Percentiles rank a stretch among this genome's conserved stretches.
These are phyloP conservation scores for Penicillium sp. DNA, from an alignment of 2,329 filamentous ascomycete species.

Conservation along the genomic window DNA sequence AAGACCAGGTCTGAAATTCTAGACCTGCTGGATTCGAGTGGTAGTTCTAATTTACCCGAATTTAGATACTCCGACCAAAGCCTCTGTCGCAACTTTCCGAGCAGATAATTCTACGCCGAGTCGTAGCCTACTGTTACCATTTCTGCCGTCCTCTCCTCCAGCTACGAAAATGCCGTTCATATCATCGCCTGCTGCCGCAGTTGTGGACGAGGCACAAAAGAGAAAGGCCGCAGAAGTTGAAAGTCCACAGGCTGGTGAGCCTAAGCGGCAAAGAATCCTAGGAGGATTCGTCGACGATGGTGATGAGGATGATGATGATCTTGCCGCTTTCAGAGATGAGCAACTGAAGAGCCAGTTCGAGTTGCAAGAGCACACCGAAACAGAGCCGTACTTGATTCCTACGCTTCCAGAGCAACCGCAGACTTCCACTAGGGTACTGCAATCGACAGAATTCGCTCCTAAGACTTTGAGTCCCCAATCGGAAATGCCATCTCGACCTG, in stretches of 20 bases:
- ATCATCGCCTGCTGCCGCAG: conserved; percentile 40
- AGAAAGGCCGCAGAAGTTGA: conserved; percentile 36
- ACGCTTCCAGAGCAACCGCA: conserved; percentile 10
- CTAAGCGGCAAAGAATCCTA: conserved; percentile 43
- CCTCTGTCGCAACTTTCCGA: conserved; percentile 13
- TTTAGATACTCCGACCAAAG: conserved; percentile 42
- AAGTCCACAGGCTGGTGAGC: conserved; percentile 27
- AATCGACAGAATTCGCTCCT: conserved; percentile 1
- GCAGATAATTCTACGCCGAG: conserved; percentile 12
- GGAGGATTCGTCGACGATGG: conserved; percentile 46
- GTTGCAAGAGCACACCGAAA: conserved; percentile 26
- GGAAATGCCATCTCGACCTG: conserved; percentile 11
- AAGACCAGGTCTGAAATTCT: conserved; percentile 31
- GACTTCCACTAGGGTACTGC: background rate
- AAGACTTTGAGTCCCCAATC: conserved; percentile 2
- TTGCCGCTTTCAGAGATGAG: conserved; percentile 30
- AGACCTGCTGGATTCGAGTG: background rate
- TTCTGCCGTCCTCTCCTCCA: conserved; percentile 38
- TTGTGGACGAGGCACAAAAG: conserved; percentile 42
- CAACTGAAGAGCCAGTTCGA: conserved; percentile 33
- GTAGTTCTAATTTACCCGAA: background rate
- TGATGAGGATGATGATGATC: conserved; percentile 35
- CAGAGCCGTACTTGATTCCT: conserved; percentile 13
- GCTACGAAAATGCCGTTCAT: conserved; percentile 41
- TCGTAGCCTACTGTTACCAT: conserved; percentile 12